Base-by-base conservation (phyloP, 2,329 filamentous ascomycete genomes). In the Cladophialophora psammophila region DNA sequence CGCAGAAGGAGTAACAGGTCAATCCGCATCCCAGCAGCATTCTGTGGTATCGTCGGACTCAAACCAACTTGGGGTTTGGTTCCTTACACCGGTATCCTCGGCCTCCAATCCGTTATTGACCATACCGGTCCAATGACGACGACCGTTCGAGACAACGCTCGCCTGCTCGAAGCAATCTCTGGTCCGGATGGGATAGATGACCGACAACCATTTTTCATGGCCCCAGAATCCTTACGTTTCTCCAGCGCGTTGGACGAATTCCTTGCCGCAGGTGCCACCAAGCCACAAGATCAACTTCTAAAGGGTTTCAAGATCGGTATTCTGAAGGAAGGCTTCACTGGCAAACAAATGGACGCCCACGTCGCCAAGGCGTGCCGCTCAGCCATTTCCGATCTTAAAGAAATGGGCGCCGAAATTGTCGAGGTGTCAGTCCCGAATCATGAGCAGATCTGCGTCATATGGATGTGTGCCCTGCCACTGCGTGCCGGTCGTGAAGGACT, bases 21-120 rank as follows among this genome's bases (percentile, higher is more conserved):
- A 59, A 75, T 78, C 52, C 73, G 76, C 35, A 73, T 77, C 15
- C 76, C 76, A 2, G 74, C 85, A 77, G 64, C 85, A 77, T 64
- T 86, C 77, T 75, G 77, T 73, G 38, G 84, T 83, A 73, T 83
- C 80, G 3, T 76, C 82, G 81, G 81, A 1, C 74, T 84, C 59
- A 85, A 85, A 69, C 82, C 84, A 0, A 85, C 83, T 0, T 81
- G 82, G 53, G 80, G 81, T 0, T 74, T 85, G 0, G 77, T 86
- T 0, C 83, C 84, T 0, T 86, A 80, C 60, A 85, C 82, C 0
- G 83, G 81, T 0, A 78, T 82, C 55, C 78, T 78, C 0, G 79
- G 77, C 32, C 80, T 81, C 1, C 80, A 84, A 53, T 77, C 82
- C 0, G 79, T 81, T 1, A 81, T 85, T 36, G 85, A 86, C 67